Evolutionary conservation across 208 protist species (phyloP), one percentile per base, ranked within the genome.

Genomic region (Strigomonas culicis): DNA sequence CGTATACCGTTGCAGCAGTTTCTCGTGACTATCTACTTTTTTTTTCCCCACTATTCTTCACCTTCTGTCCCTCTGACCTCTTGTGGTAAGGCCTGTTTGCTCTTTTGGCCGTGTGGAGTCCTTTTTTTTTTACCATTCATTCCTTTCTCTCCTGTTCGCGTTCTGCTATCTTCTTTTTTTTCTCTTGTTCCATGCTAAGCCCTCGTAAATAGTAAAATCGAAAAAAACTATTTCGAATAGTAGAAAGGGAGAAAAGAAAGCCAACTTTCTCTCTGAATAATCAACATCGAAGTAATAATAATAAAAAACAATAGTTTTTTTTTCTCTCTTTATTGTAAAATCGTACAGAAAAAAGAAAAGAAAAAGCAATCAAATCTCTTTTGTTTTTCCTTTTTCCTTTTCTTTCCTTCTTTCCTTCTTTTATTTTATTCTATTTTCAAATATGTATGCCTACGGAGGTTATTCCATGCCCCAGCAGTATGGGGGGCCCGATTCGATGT

Each of bases 361-460:
- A 46, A 69, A 2, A 11, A 31, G 1, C 28, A 52, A 6, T 41
- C 32, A 10, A 47, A 11, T 24, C 22, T 55, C 30, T 44, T 21
- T 34, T 28, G 32, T 32, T 50, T 19, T 52, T 2, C 52, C 4
- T 63, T 63, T 63, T 43, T 52, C 52, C 34, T 24, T 32, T 32
- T 63, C 17, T 62, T 56, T 56, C 24, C 43, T 62, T 59, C 32
- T 60, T 60, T 43, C 30, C 10, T 30, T 60, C 56, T 30, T 19
- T 47, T 44, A 6, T 44, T 44, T 60, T 44, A 30, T 44, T 44
- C 10, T 47, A 3, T 60, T 60, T 36, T 39, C 34, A 39, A 39
- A 13, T 10, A 39, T 39, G 34, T 39, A 39, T 10, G 34, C 7
- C 34, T 39, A 13, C 34, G 34, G 34, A 39, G 7, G 7, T 10